A percentile compares a stretch with the other conserved stretches of the same genome.
Conservation (phyloP, 1,139 yeast species). For the Geotrichum australiense region DNA sequence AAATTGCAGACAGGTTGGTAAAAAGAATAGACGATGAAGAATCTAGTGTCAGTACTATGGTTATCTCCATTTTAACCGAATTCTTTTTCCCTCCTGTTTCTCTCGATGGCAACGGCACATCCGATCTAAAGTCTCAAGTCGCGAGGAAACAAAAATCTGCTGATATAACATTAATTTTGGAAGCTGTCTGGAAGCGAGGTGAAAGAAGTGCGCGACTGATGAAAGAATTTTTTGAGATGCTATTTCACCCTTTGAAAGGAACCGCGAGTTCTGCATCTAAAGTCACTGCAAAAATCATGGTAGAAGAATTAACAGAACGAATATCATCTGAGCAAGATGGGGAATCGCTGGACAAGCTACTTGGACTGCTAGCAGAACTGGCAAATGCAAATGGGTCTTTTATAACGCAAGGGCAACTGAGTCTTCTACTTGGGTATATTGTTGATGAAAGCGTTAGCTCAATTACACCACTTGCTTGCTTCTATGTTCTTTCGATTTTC, state of each 20-base stretch:
- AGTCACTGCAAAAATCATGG: slow-evolving; percentile 18
- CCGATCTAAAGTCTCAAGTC: slow-evolving; percentile 13
- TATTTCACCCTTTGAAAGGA: slow-evolving; percentile 20
- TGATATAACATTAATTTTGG: slow-evolving; percentile 10
- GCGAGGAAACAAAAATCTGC: slow-evolving; percentile 8
- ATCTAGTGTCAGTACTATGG: slow-evolving; percentile 44
- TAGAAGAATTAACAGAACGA: slow-evolving; percentile 25
- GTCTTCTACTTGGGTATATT: slow-evolving; percentile 53
- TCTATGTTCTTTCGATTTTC: slow-evolving; percentile 48
- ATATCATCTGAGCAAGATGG: slow-evolving; percentile 19
- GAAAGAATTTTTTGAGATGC: slow-evolving; percentile 16
- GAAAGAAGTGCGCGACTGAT: slow-evolving; percentile 15
- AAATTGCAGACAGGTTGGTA: slow-evolving; percentile 46
- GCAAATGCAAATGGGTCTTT: slow-evolving; percentile 46
- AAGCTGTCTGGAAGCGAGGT: slow-evolving; percentile 14
- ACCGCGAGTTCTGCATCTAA: slow-evolving; percentile 20
- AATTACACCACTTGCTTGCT: slow-evolving; percentile 36
- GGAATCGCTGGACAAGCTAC: slow-evolving; percentile 32
- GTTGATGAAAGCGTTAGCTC: slow-evolving; percentile 40
- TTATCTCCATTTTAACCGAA: slow-evolving; percentile 39
- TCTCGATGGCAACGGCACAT: slow-evolving; percentile 3
- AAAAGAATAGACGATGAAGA: slow-evolving; percentile 65
- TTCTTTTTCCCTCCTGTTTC: slow-evolving; percentile 39
- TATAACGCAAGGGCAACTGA: slow-evolving; percentile 58
- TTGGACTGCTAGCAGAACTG: slow-evolving; percentile 48